A percentile compares a stretch with the other conserved stretches of the same genome.
phyloP scores from a whole-genome alignment of 495 filamentous ascomycete species.

The Pyrenula massariospora region DNA sequence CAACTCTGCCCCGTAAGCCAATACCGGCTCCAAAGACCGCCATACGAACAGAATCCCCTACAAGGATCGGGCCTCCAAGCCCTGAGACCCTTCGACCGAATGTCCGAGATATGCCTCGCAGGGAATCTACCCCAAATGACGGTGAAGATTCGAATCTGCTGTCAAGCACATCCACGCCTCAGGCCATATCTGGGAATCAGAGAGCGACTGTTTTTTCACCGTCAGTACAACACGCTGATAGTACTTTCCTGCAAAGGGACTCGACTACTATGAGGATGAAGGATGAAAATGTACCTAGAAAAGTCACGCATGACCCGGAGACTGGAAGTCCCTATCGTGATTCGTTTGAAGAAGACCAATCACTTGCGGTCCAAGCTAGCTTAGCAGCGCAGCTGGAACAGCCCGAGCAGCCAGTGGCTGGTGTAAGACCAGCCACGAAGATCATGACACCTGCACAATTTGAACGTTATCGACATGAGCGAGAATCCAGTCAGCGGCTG shows the following conservation, averaged over 20 bases:
- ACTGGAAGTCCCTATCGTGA: not conserved
- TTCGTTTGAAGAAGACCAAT: not conserved
- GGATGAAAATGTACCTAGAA: not conserved
- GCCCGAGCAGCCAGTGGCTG: slow-evolving; percentile 4
- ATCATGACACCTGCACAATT: slow-evolving; percentile 87
- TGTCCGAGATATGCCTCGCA: slow-evolving; percentile 2
- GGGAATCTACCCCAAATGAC: not conserved
- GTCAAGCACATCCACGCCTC: not conserved
- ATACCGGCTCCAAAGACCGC: not conserved
- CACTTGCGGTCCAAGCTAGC: not conserved
- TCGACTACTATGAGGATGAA: not conserved
- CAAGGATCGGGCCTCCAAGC: not conserved
- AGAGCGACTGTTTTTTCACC: not conserved
- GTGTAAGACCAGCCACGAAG: slow-evolving; percentile 38
- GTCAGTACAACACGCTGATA: not conserved
- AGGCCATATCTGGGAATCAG: not conserved
- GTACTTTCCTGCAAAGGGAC: not conserved
- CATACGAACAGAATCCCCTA: not conserved
- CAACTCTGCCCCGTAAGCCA: not conserved
- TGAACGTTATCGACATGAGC: slow-evolving; percentile 69
- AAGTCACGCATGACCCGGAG: not conserved
- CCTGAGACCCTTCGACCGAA: slow-evolving; percentile 7
- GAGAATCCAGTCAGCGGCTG: slow-evolving; percentile 25
- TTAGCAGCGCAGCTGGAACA: not conserved
- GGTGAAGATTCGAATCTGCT: not conserved